These are phyloP conservation scores for Aciculosporium take DNA, from an alignment of 2,329 filamentous ascomycete species.

Conservation along the genomic window DNA sequence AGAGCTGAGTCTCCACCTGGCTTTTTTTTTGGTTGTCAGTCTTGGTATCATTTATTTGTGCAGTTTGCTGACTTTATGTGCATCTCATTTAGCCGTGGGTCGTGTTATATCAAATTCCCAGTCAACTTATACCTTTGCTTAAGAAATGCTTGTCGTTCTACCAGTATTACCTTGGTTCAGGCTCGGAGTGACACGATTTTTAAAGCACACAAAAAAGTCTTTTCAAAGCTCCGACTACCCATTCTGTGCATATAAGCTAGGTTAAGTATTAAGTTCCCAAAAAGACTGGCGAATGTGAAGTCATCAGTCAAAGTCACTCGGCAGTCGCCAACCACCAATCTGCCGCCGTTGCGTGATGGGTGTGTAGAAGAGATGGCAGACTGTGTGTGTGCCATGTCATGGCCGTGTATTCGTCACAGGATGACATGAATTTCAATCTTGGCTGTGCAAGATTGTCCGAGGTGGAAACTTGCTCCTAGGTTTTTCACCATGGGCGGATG, in stretches of 20 bases:
- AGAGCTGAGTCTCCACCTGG: slow-evolving; percentile 5
- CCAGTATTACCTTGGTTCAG: too few species aligned
- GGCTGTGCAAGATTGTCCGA: not conserved
- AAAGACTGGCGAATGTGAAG: not conserved
- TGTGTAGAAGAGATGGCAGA: not conserved
- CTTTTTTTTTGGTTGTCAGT: not conserved
- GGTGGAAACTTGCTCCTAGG: not conserved
- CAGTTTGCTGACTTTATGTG: not conserved
- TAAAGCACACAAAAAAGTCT: too few species aligned
- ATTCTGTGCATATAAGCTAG: not conserved
- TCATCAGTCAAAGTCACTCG: not conserved
- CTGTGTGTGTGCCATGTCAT: not conserved
- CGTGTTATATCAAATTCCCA: not conserved
- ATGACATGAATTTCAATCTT: not conserved
- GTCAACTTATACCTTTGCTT: not conserved
- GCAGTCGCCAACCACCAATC: not conserved
- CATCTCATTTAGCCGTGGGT: not conserved
- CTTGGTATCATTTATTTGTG: not conserved
- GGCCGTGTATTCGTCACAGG: not conserved
- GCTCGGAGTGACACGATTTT: not conserved
- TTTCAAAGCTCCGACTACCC: not conserved
- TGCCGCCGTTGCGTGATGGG: not conserved
- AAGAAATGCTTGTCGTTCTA: not conserved
- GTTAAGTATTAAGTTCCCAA: not conserved
- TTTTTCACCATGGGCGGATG: not conserved